These are phyloP conservation scores for Verticillium nubilum DNA, from an alignment of 2,329 filamentous ascomycete species.

Conservation along the genomic window DNA sequence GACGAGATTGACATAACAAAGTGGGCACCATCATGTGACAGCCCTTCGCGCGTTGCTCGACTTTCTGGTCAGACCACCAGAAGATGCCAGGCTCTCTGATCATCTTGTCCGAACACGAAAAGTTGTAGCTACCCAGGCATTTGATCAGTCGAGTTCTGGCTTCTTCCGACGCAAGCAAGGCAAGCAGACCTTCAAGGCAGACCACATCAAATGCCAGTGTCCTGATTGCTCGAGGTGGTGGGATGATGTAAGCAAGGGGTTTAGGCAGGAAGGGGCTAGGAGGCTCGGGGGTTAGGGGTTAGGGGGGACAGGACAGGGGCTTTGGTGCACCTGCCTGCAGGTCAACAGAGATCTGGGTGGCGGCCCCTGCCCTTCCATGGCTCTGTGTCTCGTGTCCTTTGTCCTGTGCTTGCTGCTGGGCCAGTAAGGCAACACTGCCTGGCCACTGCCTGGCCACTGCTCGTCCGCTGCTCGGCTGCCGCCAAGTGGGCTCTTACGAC, in stretches of 20 bases:
- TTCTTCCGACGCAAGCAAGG: too few relatives aligned
- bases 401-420: background rate
- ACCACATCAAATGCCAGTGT: background rate
- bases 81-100: too few relatives aligned
- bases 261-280: background rate
- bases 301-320: background rate
- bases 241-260: background rate
- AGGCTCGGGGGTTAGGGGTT: background rate
- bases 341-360: background rate
- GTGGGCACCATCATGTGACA: background rate
- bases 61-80: background rate
- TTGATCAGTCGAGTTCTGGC: too few relatives aligned
- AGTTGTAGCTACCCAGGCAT: too few relatives aligned
- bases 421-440: background rate
- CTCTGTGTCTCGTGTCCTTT: background rate
- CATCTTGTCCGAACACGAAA: too few relatives aligned
- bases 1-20: background rate
- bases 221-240: background rate
- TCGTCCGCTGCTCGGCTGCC: conserved; percentile 10
- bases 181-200: background rate
- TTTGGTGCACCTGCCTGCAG: background rate
- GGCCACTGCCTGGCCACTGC: conserved; percentile 1
- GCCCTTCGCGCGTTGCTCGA: too few relatives aligned
- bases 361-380: background rate
- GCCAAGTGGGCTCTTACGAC: conserved; percentile 12